These are phyloP conservation scores for Colletotrichum tanaceti DNA, from an alignment of 2,329 filamentous ascomycete genomes.

Conservation along the genomic window DNA sequence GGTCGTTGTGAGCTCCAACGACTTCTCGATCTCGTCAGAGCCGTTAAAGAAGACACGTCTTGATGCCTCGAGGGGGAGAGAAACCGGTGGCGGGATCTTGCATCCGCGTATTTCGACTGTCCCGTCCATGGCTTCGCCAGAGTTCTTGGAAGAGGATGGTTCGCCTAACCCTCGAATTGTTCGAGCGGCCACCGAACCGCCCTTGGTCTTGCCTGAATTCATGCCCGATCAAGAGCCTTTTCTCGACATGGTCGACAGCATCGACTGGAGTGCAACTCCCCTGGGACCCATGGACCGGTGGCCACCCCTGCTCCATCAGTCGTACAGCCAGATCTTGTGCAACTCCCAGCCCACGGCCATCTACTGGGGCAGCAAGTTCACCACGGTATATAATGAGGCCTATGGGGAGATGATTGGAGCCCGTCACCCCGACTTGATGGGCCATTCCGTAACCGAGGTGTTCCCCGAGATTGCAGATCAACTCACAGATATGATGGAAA, in stretches of 20 bases:
- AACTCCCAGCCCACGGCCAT: slow-evolving; percentile 65
- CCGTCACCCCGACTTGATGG: slow-evolving; percentile 73
- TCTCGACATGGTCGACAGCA: slow-evolving; percentile 53
- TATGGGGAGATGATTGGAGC: slow-evolving; percentile 72
- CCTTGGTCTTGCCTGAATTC: slow-evolving; percentile 50
- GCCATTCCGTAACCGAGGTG: slow-evolving; percentile 64
- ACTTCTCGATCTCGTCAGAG: slow-evolving; percentile 48
- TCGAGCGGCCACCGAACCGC: slow-evolving; percentile 49
- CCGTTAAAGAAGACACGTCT: slow-evolving; percentile 49
- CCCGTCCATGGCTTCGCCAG: slow-evolving; percentile 8
- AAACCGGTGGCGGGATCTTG: slow-evolving; percentile 17
- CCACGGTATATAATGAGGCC: slow-evolving; percentile 76
- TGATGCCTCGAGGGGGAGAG: slow-evolving; percentile 43
- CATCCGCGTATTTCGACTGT: slow-evolving; percentile 12
- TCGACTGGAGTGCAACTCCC: slow-evolving; percentile 61
- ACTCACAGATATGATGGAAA: slow-evolving; percentile 54
- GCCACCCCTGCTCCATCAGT: slow-evolving; percentile 60
- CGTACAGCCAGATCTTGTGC: slow-evolving; percentile 56
- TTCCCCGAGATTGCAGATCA: slow-evolving; percentile 66
- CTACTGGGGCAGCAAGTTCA: slow-evolving; percentile 72
- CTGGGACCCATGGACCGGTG: slow-evolving; percentile 60
- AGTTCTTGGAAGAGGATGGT: slow-evolving; percentile 25
- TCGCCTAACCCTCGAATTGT: slow-evolving; percentile 44
- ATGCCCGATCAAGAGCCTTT: slow-evolving; percentile 53
- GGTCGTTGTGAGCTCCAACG: slow-evolving; percentile 55